phyloP scores from a whole-genome alignment of 2,329 filamentous ascomycete species.

The Beauveria medogensis region DNA sequence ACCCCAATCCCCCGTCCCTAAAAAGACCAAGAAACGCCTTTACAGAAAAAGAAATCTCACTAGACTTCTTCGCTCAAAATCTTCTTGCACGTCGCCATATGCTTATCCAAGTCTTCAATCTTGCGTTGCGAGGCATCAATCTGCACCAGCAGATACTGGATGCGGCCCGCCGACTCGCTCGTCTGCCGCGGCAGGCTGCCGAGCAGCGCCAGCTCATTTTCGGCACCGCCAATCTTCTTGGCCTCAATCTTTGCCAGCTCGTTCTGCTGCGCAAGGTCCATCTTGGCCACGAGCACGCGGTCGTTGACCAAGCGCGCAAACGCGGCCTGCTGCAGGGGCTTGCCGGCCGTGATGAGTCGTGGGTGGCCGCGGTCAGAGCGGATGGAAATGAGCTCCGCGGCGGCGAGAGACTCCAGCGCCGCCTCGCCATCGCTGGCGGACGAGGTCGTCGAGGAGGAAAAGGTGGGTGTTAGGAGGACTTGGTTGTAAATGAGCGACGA shows the following conservation, averaged over 20 bases:
- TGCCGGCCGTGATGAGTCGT: constrained; percentile 67
- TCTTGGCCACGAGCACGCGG: constrained; percentile 60
- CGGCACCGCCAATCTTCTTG: constrained; percentile 67
- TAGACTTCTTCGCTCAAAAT: constrained; percentile 40
- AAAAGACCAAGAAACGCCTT: background rate
- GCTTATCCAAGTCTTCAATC: constrained; percentile 63
- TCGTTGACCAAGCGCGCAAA: constrained; percentile 68
- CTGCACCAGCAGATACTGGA: constrained; percentile 67
- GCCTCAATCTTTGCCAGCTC: constrained; percentile 66
- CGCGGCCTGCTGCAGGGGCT: constrained; percentile 78
- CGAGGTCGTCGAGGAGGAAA: constrained; percentile 48
- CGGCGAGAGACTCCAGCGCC: constrained; percentile 71
- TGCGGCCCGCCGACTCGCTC: constrained; percentile 54
- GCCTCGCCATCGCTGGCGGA: constrained; percentile 56
- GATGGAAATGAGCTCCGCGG: constrained; percentile 78
- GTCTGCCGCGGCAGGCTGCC: constrained; percentile 64
- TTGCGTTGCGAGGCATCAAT: constrained; percentile 65
- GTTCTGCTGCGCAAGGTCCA: constrained; percentile 62
- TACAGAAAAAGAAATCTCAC: background rate
- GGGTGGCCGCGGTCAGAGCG: constrained; percentile 68
- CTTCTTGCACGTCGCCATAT: constrained; percentile 66
- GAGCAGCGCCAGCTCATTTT: constrained; percentile 67
- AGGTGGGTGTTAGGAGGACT: constrained; percentile 67
- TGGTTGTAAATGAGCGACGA: constrained; percentile 76
- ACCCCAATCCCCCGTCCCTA: background rate